Conservation (phyloP, 163 green algal species). For the Prototheca cutis region DNA sequence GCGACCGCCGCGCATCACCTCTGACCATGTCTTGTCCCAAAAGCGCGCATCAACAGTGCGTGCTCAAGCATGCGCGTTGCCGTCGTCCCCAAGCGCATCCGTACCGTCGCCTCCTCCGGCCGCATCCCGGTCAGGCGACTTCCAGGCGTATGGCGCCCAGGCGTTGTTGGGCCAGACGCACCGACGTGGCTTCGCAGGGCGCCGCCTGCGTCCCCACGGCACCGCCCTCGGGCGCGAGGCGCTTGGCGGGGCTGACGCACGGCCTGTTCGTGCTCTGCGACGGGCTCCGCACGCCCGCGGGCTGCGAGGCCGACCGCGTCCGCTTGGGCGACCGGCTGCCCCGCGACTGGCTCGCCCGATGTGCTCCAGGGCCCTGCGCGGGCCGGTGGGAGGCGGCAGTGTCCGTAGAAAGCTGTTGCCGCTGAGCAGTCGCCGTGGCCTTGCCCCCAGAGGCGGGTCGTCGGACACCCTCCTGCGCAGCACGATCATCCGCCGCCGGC, state of each 20-base stretch:
- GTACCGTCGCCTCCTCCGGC: not conserved
- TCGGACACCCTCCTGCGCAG: too few species aligned
- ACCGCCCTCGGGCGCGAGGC: not conserved
- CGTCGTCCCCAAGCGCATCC: too few species aligned
- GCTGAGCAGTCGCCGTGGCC: too few species aligned
- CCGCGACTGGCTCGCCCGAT: conserved; percentile 2
- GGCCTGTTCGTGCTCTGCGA: not conserved
- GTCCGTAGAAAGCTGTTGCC: too few species aligned
- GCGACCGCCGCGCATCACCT: too few species aligned
- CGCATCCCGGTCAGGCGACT: not conserved
- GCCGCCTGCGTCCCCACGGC: not conserved
- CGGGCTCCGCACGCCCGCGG: not conserved
- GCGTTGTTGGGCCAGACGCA: not conserved
- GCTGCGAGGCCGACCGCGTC: conserved; percentile 6
- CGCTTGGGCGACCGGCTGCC: conserved; percentile 14
- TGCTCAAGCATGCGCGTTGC: too few species aligned
- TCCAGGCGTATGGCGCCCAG: not conserved
- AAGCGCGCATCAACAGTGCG: too few species aligned
- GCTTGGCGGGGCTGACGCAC: not conserved
- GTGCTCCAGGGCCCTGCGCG: too few species aligned
- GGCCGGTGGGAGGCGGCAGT: too few species aligned
- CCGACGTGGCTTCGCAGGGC: not conserved
- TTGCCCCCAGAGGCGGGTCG: too few species aligned
- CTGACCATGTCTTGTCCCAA: too few species aligned
- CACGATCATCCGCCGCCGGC: too few species aligned